Conservation (phyloP, 768 basidiomycete genomes). For the Suillus subaureus region DNA sequence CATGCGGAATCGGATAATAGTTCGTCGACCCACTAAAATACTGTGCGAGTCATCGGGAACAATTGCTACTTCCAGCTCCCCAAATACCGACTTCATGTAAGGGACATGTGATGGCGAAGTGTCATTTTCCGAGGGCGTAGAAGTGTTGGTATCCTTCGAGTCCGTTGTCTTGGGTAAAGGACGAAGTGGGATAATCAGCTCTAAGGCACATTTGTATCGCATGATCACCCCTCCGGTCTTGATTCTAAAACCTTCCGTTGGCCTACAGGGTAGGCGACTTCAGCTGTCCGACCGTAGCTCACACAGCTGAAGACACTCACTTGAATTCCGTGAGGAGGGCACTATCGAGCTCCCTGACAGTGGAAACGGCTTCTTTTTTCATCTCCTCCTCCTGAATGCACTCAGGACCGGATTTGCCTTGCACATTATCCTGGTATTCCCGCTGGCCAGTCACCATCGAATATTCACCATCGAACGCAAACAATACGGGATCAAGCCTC, state of each 20-base stretch:
- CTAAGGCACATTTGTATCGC: slow-evolving; percentile 27
- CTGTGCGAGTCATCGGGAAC: slow-evolving; percentile 56
- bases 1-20: slow-evolving; percentile 54
- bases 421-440: background rate
- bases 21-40: slow-evolving; percentile 55
- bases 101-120: slow-evolving; percentile 13
- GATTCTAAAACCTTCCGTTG: slow-evolving; percentile 21
- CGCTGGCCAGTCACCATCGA: slow-evolving; percentile 21
- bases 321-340: slow-evolving; percentile 19
- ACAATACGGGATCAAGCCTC: slow-evolving; percentile 14
- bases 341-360: slow-evolving; percentile 19
- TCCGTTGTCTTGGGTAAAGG: slow-evolving; percentile 12
- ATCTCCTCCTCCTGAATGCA: slow-evolving; percentile 14
- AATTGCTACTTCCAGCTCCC: slow-evolving; percentile 57
- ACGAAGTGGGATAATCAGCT: slow-evolving; percentile 20
- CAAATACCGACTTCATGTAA: slow-evolving; percentile 44
- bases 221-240: slow-evolving; percentile 24
- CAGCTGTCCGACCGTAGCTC: background rate
- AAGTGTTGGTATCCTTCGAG: background rate
- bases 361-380: slow-evolving; percentile 20
- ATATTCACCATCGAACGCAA: slow-evolving; percentile 30
- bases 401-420: background rate
- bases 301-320: slow-evolving; percentile 15
- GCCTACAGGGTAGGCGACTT: slow-evolving; percentile 11
- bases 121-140: background rate